Percentiles rank a stretch among this genome's conserved stretches.
Evolutionary conservation across 495 filamentous ascomycete species (phyloP).

Genomic region (Xylaria sp.): DNA sequence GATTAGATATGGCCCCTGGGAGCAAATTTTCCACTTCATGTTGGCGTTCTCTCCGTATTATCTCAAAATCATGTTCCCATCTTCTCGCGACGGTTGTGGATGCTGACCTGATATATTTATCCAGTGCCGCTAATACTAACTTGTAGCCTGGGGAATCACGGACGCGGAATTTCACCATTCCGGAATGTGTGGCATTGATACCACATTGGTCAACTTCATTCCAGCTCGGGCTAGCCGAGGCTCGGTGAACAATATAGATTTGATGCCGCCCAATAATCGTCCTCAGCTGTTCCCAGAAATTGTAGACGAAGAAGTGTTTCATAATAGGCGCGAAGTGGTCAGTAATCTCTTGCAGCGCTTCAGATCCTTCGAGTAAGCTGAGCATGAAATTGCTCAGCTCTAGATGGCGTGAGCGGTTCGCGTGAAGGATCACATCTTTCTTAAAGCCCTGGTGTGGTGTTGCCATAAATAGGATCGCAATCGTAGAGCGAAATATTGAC

Average conservation of each 20-base stretch:
- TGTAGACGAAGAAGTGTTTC: constrained; percentile 21
- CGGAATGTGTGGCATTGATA: constrained; percentile 12
- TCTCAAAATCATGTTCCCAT: constrained; percentile 21
- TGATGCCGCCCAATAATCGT: neutral
- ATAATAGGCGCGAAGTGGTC: constrained; percentile 18
- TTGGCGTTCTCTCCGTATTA: constrained; percentile 20
- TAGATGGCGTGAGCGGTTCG: neutral
- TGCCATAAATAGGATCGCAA: constrained; percentile 17
- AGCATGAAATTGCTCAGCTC: constrained; percentile 19
- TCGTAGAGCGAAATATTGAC: constrained; percentile 14
- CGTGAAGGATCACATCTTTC: constrained; percentile 11
- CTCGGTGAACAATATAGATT: constrained; percentile 11
- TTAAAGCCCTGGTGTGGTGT: constrained; percentile 15
- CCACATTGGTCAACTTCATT: constrained; percentile 20
- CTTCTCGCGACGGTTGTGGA: neutral
- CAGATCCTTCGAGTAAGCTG: constrained; percentile 14
- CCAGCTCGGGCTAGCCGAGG: constrained; percentile 15
- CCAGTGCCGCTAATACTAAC: constrained; percentile 13
- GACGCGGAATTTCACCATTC: constrained; percentile 15
- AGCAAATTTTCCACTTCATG: constrained; percentile 15
- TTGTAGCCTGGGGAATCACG: constrained; percentile 12
- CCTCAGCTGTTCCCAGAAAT: constrained; percentile 15
- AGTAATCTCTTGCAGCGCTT: constrained; percentile 17
- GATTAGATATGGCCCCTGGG: neutral
- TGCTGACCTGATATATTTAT: constrained; percentile 20